Evolutionary conservation across 2,329 filamentous ascomycete species (phyloP).

Genomic region (Fusarium albosuccineum): DNA sequence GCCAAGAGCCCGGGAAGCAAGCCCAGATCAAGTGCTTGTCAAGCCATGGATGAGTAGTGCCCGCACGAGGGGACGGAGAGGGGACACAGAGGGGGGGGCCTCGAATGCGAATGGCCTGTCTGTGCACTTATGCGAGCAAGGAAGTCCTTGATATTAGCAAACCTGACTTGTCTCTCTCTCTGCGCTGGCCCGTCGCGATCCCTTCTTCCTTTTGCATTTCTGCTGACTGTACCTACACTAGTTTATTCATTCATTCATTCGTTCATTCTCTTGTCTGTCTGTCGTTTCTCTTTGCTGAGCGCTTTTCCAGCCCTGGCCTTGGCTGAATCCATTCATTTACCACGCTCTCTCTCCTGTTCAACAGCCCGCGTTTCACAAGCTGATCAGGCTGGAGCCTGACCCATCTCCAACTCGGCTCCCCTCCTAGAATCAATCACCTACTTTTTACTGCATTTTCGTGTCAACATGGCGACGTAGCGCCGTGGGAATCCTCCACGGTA

Average conservation of each 20-base stretch:
- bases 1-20: constrained; percentile 21
- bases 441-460: not conserved
- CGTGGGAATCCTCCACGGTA: constrained; percentile 16
- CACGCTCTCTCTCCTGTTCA: constrained; percentile 7
- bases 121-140: constrained; percentile 35
- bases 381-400: constrained; percentile 11
- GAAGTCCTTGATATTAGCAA: constrained; percentile 35
- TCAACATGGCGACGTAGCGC: constrained; percentile 31
- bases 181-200: constrained; percentile 13
- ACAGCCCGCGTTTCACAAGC: constrained; percentile 12
- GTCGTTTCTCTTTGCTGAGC: constrained; percentile 7
- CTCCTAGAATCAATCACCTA: constrained; percentile 7
- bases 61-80: not conserved
- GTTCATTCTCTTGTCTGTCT: too few relatives aligned
- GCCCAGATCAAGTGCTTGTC: constrained; percentile 16
- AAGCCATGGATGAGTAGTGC: constrained; percentile 13
- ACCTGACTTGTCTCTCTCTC: constrained; percentile 28
- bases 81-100: not conserved
- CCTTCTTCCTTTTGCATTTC: constrained; percentile 27
- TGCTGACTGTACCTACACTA: too few relatives aligned
- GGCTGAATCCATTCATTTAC: constrained; percentile 39
- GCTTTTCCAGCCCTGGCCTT: constrained; percentile 35
- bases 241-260: too few relatives aligned
- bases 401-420: not conserved
- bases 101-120: not conserved